phyloP scores from a whole-genome alignment of 2,329 filamentous ascomycete species.

The Cephalotrichum gorgonifer region DNA sequence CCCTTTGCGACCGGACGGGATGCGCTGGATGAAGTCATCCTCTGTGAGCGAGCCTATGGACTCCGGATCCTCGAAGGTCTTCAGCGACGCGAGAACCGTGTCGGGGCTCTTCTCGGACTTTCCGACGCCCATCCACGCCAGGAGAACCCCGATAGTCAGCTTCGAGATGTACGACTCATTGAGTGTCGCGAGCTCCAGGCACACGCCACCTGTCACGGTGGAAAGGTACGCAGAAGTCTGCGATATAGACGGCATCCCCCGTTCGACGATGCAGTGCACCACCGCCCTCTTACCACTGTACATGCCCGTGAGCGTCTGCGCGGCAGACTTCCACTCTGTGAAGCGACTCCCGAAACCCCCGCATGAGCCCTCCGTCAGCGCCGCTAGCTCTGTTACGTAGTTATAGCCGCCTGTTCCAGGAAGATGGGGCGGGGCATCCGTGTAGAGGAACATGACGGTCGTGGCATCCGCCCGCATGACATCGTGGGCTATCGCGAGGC shows the following conservation, averaged over 20 bases:
- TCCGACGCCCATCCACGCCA: slow-evolving; percentile 23
- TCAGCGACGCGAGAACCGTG: not conserved
- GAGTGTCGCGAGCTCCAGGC: slow-evolving; percentile 19
- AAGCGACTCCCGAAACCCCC: slow-evolving; percentile 24
- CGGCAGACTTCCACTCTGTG: slow-evolving; percentile 31
- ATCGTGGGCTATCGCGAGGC: slow-evolving; percentile 31
- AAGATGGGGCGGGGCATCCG: slow-evolving; percentile 37
- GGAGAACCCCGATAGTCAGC: slow-evolving; percentile 27
- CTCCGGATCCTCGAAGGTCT: slow-evolving; percentile 5
- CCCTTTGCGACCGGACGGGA: not conserved
- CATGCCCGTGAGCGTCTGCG: slow-evolving; percentile 20
- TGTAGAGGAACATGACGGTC: slow-evolving; percentile 37
- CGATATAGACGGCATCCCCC: slow-evolving; percentile 10
- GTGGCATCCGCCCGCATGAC: slow-evolving; percentile 35
- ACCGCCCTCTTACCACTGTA: slow-evolving; percentile 20
- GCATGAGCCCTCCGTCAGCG: slow-evolving; percentile 13
- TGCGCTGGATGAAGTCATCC: slow-evolving; percentile 7
- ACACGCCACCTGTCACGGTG: slow-evolving; percentile 27
- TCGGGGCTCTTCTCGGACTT: slow-evolving; percentile 2
- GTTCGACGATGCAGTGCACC: slow-evolving; percentile 32
- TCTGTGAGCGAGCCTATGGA: slow-evolving; percentile 7
- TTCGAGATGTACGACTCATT: slow-evolving; percentile 23
- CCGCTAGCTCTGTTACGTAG: slow-evolving; percentile 16
- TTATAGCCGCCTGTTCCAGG: slow-evolving; percentile 18
- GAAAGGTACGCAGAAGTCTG: slow-evolving; percentile 30